Evolutionary conservation across 345 rosid species (phyloP).

Genomic region (Firmiana major): DNA sequence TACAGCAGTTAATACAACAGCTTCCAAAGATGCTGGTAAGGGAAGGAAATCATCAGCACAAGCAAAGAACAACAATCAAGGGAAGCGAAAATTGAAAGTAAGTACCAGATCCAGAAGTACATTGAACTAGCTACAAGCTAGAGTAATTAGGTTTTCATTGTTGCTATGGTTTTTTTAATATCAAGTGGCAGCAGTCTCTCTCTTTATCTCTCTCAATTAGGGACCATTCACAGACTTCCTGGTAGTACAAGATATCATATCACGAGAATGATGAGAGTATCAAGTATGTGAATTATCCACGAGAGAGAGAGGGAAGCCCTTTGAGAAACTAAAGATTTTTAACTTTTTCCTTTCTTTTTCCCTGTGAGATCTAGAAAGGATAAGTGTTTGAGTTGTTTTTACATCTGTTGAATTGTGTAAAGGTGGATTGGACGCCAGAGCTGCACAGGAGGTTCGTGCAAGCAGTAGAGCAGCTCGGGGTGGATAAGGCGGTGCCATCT

Average conservation of each 20-base stretch:
- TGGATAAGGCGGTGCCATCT: constrained; percentile 97
- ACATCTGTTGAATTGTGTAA: constrained; percentile 24
- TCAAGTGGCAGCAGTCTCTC: neutral
- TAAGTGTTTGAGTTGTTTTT: neutral
- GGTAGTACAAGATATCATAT: constrained; percentile 18
- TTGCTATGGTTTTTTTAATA: neutral
- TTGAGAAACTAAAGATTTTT: neutral
- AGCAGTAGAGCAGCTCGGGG: constrained; percentile 93
- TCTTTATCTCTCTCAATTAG: neutral
- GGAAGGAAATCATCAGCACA: constrained; percentile 45
- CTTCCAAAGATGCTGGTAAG: constrained; percentile 39
- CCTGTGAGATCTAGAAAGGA: neutral
- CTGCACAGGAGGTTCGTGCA: constrained; percentile 88
- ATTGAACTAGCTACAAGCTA: neutral
- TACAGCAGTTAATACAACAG: constrained; percentile 32
- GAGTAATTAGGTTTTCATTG: neutral
- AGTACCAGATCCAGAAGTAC: neutral
- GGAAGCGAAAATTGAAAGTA: constrained; percentile 65
- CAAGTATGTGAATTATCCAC: constrained; percentile 7
- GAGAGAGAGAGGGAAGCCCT: neutral
- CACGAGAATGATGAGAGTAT: constrained; percentile 25
- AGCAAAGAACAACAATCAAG: constrained; percentile 36
- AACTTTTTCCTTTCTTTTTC: no score
- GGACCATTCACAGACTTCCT: constrained; percentile 10
- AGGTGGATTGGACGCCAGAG: constrained; percentile 99